Evolutionary conservation across 2,329 filamentous ascomycete species (phyloP).

Genomic region (Xylaria sp.): DNA sequence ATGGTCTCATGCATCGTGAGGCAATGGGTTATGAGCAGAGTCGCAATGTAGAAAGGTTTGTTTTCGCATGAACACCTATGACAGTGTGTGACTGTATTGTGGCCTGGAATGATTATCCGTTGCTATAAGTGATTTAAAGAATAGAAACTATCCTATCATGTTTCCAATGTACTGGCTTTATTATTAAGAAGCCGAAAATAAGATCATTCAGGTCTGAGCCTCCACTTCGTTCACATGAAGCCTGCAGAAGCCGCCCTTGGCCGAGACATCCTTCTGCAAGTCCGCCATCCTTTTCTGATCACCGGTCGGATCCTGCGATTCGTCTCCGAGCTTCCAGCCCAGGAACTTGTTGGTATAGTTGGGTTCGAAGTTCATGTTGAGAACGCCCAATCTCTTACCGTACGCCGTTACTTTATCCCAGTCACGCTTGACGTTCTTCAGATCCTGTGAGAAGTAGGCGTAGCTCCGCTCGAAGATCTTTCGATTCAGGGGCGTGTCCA

Average conservation of each 20-base stretch:
- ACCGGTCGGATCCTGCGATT: conserved; percentile 73
- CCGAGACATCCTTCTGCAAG: conserved; percentile 74
- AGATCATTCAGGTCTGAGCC: conserved; percentile 11
- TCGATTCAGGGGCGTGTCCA: conserved; percentile 75
- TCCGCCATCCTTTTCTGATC: conserved; percentile 80
- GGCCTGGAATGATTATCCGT: no score
- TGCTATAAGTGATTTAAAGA: no score
- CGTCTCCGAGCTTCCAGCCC: conserved; percentile 71
- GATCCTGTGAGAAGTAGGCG: conserved; percentile 78
- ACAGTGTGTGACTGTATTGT: no score
- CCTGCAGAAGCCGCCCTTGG: conserved; percentile 70
- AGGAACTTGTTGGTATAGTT: conserved; percentile 82
- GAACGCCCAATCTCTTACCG: conserved; percentile 76
- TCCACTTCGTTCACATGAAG: conserved; percentile 18
- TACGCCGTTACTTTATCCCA: conserved; percentile 83
- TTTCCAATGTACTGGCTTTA: no score
- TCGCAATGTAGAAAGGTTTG: no score
- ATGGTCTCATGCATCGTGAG: no score
- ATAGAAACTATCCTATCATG: no score
- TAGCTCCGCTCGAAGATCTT: conserved; percentile 85
- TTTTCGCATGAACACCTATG: no score
- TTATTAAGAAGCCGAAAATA: neutral
- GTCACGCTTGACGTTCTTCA: conserved; percentile 80
- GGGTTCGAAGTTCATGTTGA: conserved; percentile 71
- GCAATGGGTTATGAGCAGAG: no score